Percentiles rank a stretch among this genome's conserved stretches.
phyloP scores from a whole-genome alignment of 1,284 basidiomycete genomes.

The Austroboletus novae-zelandiae region DNA sequence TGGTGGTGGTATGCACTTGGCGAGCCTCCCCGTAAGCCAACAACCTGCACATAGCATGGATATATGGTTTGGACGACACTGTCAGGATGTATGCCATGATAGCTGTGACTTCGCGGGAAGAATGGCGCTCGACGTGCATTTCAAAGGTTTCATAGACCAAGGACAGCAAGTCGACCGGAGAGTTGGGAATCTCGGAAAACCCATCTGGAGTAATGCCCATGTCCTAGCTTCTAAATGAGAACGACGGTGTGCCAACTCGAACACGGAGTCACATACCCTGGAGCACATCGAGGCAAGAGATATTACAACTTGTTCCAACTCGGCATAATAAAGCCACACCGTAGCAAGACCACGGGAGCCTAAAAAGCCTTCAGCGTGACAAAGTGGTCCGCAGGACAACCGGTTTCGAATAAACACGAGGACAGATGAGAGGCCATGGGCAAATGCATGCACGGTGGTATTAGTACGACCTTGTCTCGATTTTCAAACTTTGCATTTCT shows the following conservation, averaged over 20 bases:
- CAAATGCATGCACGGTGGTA: constrained; percentile 61
- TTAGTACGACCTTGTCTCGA: constrained; percentile 42
- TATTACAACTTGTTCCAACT: constrained; percentile 47
- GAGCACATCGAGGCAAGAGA: constrained; percentile 54
- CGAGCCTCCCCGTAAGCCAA: constrained; percentile 51
- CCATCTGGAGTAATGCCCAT: constrained; percentile 37
- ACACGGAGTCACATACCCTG: constrained; percentile 43
- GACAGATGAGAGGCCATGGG: constrained; percentile 58
- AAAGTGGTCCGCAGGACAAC: constrained; percentile 40
- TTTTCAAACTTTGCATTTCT: constrained; percentile 5
- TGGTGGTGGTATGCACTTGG: constrained; percentile 20
- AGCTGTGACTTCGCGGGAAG: constrained; percentile 44
- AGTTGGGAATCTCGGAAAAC: constrained; percentile 42
- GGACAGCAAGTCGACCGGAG: constrained; percentile 52
- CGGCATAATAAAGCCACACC: constrained; percentile 52
- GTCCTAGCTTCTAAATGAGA: constrained; percentile 36
- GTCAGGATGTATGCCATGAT: constrained; percentile 64
- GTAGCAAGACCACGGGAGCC: constrained; percentile 38
- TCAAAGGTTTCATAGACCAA: constrained; percentile 52
- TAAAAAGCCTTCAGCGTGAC: constrained; percentile 16
- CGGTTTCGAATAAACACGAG: constrained; percentile 48
- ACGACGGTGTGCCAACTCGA: background rate
- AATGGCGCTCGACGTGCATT: constrained; percentile 49
- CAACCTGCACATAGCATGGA: constrained; percentile 50
- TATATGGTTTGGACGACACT: constrained; percentile 57